phyloP scores from a whole-genome alignment of 2,329 filamentous ascomycete species.

The Pseudogymnoascus sp. region DNA sequence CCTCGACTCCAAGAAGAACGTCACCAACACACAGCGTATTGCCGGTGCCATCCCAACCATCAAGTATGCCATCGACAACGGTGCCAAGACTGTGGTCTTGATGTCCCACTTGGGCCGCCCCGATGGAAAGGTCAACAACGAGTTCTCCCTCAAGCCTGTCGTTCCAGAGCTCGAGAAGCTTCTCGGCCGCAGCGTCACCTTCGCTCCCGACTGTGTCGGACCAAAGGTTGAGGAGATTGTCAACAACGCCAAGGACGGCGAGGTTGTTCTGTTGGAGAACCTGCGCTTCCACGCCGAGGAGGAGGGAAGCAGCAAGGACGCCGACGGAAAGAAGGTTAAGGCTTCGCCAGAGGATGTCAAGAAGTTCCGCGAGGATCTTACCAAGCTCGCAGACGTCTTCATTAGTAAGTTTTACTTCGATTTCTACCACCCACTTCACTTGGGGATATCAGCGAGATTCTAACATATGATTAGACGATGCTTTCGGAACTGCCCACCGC shows the following conservation, averaged over 20 bases:
- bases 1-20: conserved; percentile 82
- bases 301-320: conserved; percentile 92
- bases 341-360: conserved; percentile 89
- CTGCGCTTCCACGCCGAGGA: conserved; percentile 97
- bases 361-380: conserved; percentile 90
- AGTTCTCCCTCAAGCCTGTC: conserved; percentile 93
- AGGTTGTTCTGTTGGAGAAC: conserved; percentile 92
- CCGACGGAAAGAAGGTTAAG: conserved; percentile 94
- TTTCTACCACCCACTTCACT: background rate
- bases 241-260: conserved; percentile 70
- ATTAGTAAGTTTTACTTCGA: conserved; percentile 61
- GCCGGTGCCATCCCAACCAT: conserved; percentile 92
- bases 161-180: conserved; percentile 88
- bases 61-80: conserved; percentile 85
- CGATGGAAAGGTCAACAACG: conserved; percentile 78
- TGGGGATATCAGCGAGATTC: conserved; percentile 14
- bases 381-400: conserved; percentile 89
- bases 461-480: conserved; percentile 62
- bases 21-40: conserved; percentile 98
- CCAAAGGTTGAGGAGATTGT: conserved; percentile 84
- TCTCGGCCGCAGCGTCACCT: conserved; percentile 72
- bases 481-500: conserved; percentile 96
- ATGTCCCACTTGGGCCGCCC: conserved; percentile 99
- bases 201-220: conserved; percentile 86
- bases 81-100: conserved; percentile 85